Base-by-base conservation (phyloP, 306 rosid genomes). In the Prunus davidiana region DNA sequence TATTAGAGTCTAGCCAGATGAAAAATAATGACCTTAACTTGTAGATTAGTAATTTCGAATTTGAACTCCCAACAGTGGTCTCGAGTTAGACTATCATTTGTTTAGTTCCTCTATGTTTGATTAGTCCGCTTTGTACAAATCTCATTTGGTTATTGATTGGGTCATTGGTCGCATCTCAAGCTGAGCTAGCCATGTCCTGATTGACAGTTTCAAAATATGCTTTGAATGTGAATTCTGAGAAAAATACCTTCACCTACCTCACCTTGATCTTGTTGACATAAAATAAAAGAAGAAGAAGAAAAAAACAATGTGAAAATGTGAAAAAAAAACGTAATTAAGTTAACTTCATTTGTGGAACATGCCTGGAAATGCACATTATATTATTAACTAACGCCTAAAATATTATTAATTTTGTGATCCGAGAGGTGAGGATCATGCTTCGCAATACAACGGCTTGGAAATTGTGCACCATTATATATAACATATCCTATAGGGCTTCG, bases 31-130 rank as follows among this genome's bases (percentile, higher is more conserved):
- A 5, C 1, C 0, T 34, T 34, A 0, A 34, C 1, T 34, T 34
- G 0, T 34, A 34, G 1, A 34, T 1, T 34, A 34, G 0, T 34
- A 0, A 0, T 34, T 6, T 34, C 8, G 2, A 34, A 1, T 34
- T 34, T 0, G 0, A 5, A 32, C 38, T 32, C 38, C 4, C 32
- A 30, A 0, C 0, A 30, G 4, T 3, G 4, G 0, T 30, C 4
- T 3, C 32, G 32, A 30, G 32, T 30, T 30, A 30, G 0, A 30
- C 32, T 3, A 3, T 3, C 6, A 32, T 32, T 32, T 5, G 7
- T 32, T 32, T 32, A 32, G 38, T 5, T 32, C 7, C 38, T 32
- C 38, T 32, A 32, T 5, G 38, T 32, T 32, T 32, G 38, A 32
- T 32, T 32, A 32, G 1, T 32, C 6, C 38, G 38, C 38, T 32